Conservation (phyloP, 1,284 basidiomycete genomes). For the Sphagnurus paluster region DNA sequence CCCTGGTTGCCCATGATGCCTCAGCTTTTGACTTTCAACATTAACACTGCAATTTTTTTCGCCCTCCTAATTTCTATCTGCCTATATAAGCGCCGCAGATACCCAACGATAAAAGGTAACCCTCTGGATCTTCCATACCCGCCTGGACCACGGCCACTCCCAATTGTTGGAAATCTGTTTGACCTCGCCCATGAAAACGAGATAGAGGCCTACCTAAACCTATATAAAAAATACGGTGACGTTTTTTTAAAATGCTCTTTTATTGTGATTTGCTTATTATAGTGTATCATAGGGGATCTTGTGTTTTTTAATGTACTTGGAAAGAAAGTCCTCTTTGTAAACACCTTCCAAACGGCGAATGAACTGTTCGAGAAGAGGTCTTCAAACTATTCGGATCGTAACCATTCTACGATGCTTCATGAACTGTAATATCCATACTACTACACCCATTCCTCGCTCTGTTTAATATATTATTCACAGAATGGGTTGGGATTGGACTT, state of each 20-base stretch:
- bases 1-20: too few relatives aligned
- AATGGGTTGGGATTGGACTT: constrained; percentile 54
- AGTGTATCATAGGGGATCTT: constrained; percentile 35
- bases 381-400: constrained; percentile 44
- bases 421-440: constrained; percentile 26
- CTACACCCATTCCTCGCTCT: neutral
- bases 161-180: constrained; percentile 45
- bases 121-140: constrained; percentile 33
- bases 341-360: constrained; percentile 38
- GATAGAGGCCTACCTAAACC: constrained; percentile 29
- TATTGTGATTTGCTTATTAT: neutral
- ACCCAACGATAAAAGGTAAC: constrained; percentile 17
- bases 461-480: constrained; percentile 24
- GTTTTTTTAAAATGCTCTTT: neutral
- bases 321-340: constrained; percentile 43
- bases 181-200: constrained; percentile 40
- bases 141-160: constrained; percentile 44
- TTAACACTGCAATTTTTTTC: constrained; percentile 6
- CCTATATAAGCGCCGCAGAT: constrained; percentile 10
- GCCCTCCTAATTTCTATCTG: constrained; percentile 5
- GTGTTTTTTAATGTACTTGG: constrained; percentile 45
- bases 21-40: neutral
- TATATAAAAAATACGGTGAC: constrained; percentile 38
- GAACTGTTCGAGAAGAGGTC: constrained; percentile 48
- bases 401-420: constrained; percentile 34